Conservation (phyloP, 2,329 filamentous ascomycete species). For the Trichoderma sp. region DNA sequence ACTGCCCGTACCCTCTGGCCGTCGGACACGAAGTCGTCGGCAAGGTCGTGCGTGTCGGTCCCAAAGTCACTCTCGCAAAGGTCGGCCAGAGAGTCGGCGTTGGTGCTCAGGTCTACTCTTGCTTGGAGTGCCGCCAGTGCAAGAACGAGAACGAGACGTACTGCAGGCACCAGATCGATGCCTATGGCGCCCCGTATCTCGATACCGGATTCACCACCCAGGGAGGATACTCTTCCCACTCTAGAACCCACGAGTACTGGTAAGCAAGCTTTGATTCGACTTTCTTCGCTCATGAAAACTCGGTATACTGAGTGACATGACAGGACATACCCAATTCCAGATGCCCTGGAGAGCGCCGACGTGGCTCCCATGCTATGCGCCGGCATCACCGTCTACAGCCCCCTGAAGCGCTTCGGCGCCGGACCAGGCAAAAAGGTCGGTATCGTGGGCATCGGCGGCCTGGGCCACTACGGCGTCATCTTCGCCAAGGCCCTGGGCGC, state of each 20-base stretch:
- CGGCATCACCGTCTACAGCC: constrained; percentile 77
- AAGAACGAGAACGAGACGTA: constrained; percentile 46
- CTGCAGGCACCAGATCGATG: constrained; percentile 45
- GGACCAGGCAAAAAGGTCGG: constrained; percentile 79
- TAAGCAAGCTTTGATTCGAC: constrained; percentile 51
- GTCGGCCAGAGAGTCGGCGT: constrained; percentile 62
- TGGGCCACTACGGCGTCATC: constrained; percentile 70
- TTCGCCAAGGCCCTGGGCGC: constrained; percentile 69
- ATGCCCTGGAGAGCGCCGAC: constrained; percentile 60
- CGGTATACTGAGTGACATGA: background rate
- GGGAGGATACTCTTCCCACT: constrained; percentile 53
- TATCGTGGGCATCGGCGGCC: constrained; percentile 71
- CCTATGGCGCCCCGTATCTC: constrained; percentile 54
- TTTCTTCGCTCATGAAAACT: constrained; percentile 39
- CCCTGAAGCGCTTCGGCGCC: constrained; percentile 72
- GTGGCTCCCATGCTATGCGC: constrained; percentile 84
- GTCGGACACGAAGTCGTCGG: constrained; percentile 76
- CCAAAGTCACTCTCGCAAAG: constrained; percentile 49
- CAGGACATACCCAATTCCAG: constrained; percentile 72
- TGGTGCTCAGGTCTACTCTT: constrained; percentile 59
- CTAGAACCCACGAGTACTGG: constrained; percentile 48
- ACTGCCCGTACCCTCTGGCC: constrained; percentile 62
- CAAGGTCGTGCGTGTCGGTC: constrained; percentile 65
- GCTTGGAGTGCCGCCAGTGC: constrained; percentile 47
- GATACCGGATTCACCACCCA: constrained; percentile 58